Evolutionary conservation across 2,329 filamentous ascomycete genomes (phyloP), one percentile per base, ranked within the genome.

Genomic region (Pseudogymnoascus sp.): DNA sequence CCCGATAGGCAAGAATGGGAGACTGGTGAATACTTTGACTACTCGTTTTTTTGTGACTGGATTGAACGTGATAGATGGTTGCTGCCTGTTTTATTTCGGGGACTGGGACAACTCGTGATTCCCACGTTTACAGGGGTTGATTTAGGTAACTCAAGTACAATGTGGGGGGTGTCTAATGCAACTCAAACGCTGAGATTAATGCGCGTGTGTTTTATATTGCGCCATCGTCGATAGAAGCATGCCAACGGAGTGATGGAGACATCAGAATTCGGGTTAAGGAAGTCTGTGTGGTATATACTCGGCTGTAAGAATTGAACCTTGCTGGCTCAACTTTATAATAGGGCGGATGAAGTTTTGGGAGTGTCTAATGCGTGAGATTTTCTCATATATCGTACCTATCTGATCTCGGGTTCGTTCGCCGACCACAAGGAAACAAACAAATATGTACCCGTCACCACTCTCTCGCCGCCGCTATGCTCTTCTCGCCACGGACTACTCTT

Each of bases 21-120:
- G 28, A 56, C 50, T 56, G 50, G 50, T 56, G 50, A 56, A 56
- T 56, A 56, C 50, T 33, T 56, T 56, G 50, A 56, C n/a, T 33
- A 5, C 11, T 6, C 10, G 28, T 16, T 56, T 33, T 56, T 33
- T 31, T 28, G 47, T 56, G 50, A 56, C 50, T 56, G 10, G n/a
- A 18, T 18, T 33, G 25, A 6, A 12, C 33, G 50, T 56, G 25
- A 56, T 56, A 56, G 50, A 56, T 5, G 28, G n/a, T 33, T 18
- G 50, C 14, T 56, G 50, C 50, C 50, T 56, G 50, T 56, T 56
- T 56, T 33, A 21, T 5, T 56, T 33, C 4, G 3, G 10, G 33
- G n/a, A 31, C 44, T 16, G 47, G 25, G n/a, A n/a, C 47, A 31
- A 53, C 28, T 56, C 28, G 50, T 56, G 50, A 56, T 33, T 56